Evolutionary conservation across 805 yeast genomes (phyloP), one percentile per base, ranked within the genome.

Genomic region (Candida sanyiensis): DNA sequence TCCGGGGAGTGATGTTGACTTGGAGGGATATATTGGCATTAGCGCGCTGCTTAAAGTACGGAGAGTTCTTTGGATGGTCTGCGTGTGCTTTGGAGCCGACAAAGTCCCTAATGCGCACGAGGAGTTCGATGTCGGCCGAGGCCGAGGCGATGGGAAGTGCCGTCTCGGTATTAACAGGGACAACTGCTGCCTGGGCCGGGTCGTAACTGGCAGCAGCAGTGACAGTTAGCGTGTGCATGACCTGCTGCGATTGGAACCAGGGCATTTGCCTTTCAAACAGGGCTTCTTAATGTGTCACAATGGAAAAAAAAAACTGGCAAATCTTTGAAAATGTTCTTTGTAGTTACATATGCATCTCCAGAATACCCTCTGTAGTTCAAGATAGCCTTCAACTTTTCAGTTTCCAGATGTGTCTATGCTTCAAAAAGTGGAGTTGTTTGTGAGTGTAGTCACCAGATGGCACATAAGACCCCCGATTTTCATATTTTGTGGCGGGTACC

Each of bases 101-200:
- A 46, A 69, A 75, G 48, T 70, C 64, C 46, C 63, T 64, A 36
- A 76, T 68, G 25, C 69, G 63, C 11, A 76, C 66, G 3, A 56
- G 35, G 9, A 74, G 48, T 34, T 58, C 56, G 31, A 70, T 65
- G 3, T 45, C 47, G 1, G 73, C 76, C 17, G 60, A 47, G 2
- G 61, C 61, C 1, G 72, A 62, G 6, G 58, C 50, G n/a, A 73
- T 51, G 11, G 43, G 51, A 2, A 68, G 42, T 1, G 70, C 67
- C 3, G 38, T 42, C 24, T 61, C 61, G 2, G 70, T 52, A 45
- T 74, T 75, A n/a, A 74, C 67, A 1, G 75, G 70, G 2, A 73
- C 69, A 3, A 58, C 44, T 31, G n/a, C n/a, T n/a, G 52, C 51
- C 30, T 48, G 51, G 4, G 49, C 23, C 3, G 33, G 29, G 13